These are phyloP conservation scores for Lojkania enalia DNA, from an alignment of 2,329 filamentous ascomycete genomes.

Conservation along the genomic window DNA sequence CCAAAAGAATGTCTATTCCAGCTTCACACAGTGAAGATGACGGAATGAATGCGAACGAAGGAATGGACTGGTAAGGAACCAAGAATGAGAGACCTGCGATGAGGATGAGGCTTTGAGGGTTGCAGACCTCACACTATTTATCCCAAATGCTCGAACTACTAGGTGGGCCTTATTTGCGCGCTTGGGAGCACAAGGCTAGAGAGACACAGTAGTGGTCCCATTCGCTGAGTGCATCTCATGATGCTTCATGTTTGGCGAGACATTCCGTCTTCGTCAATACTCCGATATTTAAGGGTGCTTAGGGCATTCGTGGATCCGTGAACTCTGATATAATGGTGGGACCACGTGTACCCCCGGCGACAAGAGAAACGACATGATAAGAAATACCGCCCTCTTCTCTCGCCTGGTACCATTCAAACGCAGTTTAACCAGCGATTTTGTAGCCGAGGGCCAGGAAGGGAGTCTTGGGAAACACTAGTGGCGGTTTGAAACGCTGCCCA, in stretches of 20 bases:
- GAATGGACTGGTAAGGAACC: slow-evolving; percentile 11
- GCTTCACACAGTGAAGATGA: slow-evolving; percentile 21
- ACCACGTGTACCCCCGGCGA: slow-evolving; percentile 2
- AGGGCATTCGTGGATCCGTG: slow-evolving; percentile 3
- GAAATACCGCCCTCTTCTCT: neutral
- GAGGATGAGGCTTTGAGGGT: slow-evolving; percentile 8
- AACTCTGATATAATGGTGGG: neutral
- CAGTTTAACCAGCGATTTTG: neutral
- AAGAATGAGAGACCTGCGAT: slow-evolving; percentile 3
- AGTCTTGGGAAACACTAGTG: slow-evolving; percentile 4
- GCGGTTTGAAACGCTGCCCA: slow-evolving; percentile 26
- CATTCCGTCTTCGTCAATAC: neutral
- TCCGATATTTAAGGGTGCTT: slow-evolving; percentile 11
- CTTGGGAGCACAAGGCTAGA: neutral
- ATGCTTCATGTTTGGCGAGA: slow-evolving; percentile 3
- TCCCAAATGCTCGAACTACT: neutral
- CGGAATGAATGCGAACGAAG: slow-evolving; percentile 9
- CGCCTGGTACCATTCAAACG: neutral
- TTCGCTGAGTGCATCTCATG: neutral
- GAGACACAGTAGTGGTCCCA: neutral
- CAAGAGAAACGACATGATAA: slow-evolving; percentile 4
- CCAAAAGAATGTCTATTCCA: slow-evolving; percentile 13
- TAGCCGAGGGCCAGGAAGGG: neutral
- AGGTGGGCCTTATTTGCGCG: slow-evolving; percentile 1
- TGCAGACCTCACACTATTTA: slow-evolving; percentile 10